Evolutionary conservation across 176 grass and related monocot genomes (phyloP).

Genomic region (Tillandsia leiboldiana): DNA sequence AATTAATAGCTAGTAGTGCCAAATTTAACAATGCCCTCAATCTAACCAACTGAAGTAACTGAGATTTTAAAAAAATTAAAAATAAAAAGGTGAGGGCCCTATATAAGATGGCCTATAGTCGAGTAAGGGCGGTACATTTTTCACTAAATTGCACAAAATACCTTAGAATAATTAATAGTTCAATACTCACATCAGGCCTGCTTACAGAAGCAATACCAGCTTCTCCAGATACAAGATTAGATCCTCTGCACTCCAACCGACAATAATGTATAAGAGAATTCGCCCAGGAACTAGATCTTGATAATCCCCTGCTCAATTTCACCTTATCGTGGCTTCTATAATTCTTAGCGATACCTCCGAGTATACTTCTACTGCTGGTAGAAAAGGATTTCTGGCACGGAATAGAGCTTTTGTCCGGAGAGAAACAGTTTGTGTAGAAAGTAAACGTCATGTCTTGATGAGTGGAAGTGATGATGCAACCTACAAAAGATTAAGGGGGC

Average conservation of each 20-base stretch:
- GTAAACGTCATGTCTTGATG: constrained; percentile 16
- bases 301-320: constrained; percentile 14
- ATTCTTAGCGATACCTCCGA: constrained; percentile 8
- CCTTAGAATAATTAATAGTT: background rate
- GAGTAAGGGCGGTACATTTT: background rate
- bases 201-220: background rate
- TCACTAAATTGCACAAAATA: background rate
- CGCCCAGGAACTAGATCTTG: constrained; percentile 9
- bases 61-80: no score
- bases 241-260: background rate
- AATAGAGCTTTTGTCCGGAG: constrained; percentile 2
- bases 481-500: no score
- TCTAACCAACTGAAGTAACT: no score
- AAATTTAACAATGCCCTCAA: background rate
- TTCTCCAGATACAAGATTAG: constrained; percentile 15
- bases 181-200: background rate
- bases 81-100: no score
- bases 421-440: constrained; percentile 17
- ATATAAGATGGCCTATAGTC: no score
- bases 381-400: no score
- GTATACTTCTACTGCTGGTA: constrained; percentile 11
- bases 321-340: constrained; percentile 5
- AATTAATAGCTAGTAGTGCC: background rate
- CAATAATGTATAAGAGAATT: background rate
- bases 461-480: constrained; percentile 9